Base-by-base conservation (phyloP, 2,329 filamentous ascomycete species). In the Neofusicoccum laricinum region DNA sequence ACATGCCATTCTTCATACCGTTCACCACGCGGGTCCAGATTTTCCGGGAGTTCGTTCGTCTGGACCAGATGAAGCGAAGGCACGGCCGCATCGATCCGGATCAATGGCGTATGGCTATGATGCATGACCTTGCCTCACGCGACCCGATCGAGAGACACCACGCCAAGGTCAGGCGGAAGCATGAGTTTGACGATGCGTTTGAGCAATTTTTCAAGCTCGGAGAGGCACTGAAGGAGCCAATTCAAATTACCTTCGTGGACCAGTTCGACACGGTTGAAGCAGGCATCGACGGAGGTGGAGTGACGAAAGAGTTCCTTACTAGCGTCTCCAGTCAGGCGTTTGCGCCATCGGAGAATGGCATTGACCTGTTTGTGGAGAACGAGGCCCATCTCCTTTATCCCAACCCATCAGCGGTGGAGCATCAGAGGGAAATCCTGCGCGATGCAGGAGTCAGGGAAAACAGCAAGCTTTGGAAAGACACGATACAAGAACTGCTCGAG, bases 1-100 rank as follows among this genome's bases (percentile, higher is more conserved):
- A 98, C 71, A 96, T 99, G 88, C 95, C 95, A 0, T 99, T 98
- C 74, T 91, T 94, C 69, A 95, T 99, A 49, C 95, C 94, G 0
- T 99, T 99, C 70, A 87, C 91, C 41, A 95, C 91, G 0, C 84
- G 95, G 51, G 95, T 99, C 4, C 88, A 93, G 73, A 94, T 98
- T 25, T 98, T 99, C 76, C 87, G 93, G 34, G 88, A 97, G 72
- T 98, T 98, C 70, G 91, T 98, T n/a, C 79, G 86, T 34, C 81
- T 93, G 4, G 95, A 99, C 76, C 92, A 95, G 74, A 76, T 83
- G 58, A 88, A 88, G 67, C 82, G 92, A 67, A 82, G 92, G 68
- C 81, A 84, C 32, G 92, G 91, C 0, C 79, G 84, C 67, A 80
- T 88, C 11, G 90, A 95, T 70, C 85, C 91, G 1, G 92, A 95